These are phyloP conservation scores for Starmerella riodocensis DNA, from an alignment of 805 yeast genomes.

Conservation along the genomic window DNA sequence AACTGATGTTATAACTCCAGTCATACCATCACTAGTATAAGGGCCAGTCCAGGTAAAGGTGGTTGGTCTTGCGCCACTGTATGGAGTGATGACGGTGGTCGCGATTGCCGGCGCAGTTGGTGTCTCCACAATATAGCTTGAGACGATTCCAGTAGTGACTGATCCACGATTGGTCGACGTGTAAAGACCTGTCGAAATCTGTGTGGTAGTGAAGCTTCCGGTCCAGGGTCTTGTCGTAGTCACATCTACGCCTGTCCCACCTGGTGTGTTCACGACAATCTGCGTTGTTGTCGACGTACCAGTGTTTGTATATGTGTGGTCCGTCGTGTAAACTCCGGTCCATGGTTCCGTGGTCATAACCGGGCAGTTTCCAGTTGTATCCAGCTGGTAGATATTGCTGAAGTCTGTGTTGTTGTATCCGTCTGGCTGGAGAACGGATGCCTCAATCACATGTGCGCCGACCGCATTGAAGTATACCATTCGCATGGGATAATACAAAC, in stretches of 20 bases:
- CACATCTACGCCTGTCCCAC: background rate
- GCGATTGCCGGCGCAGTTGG: constrained; percentile 1
- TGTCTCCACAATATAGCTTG: constrained; percentile 1
- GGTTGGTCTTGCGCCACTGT: background rate
- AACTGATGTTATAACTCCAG: constrained; percentile 3
- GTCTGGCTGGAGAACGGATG: background rate
- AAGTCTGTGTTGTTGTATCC: background rate
- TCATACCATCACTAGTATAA: no score
- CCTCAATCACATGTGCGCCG: background rate
- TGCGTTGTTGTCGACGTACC: background rate
- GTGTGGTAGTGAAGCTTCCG: constrained; percentile 1
- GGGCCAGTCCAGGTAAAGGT: constrained; percentile 4
- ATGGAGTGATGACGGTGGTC: constrained; percentile 1
- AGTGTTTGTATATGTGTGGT: background rate
- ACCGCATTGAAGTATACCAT: constrained; percentile 5
- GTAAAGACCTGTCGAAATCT: background rate
- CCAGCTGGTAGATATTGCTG: constrained; percentile 3
- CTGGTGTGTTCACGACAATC: constrained; percentile 2
- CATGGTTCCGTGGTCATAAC: constrained; percentile 1
- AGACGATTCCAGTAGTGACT: background rate
- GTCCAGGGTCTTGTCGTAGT: constrained; percentile 5
- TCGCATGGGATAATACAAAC: constrained; percentile 6
- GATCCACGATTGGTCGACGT: background rate
- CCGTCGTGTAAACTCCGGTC: constrained; percentile 4
- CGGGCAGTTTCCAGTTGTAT: constrained; percentile 1